Evolutionary conservation across 257 asterid species (phyloP), one percentile per base, ranked within the genome.

Genomic region (Nemophila menziesii): DNA sequence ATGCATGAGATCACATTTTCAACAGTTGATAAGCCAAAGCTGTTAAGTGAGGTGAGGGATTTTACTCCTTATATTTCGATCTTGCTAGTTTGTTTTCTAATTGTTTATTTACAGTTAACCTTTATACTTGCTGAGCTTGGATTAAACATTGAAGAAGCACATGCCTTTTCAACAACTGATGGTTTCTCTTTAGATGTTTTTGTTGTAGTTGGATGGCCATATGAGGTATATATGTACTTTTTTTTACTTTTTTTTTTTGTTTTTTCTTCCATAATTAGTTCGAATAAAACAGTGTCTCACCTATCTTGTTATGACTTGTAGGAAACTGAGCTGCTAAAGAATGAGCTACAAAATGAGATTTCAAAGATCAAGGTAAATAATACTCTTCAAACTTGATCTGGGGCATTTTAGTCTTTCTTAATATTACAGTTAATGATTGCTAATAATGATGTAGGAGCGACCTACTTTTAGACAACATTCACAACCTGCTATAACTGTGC

Each of bases 101-200:
- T 36, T 55, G 38, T 27, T 36, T 9, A 14, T 59, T 16, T 57
- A 44, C 63, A 72, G 79, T 57, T 72, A 65, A 72, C 79, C 44
- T 51, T 60, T 33, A 45, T 72, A 48, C 68, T 72, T 23, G 63
- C 75, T 38, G 79, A 72, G 60, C 56, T 72, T 58, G 79, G 75
- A 16, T 56, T 72, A 51, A 67, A 72, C 69, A 72, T 72, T 64
- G 75, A 67, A 61, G 79, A 72, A 44, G 79, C 79, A 20, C 72
- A 72, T 72, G 75, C 70, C 34, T 72, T 72, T 56, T 72, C 79
- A 16, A 72, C 79, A 54, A 50, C 56, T 18, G 79, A 72, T 44
- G 79, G 79, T 45, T 72, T 72, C 70, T 72, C 79, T 9, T 54
- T 72, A 56, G 79, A 72, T 23, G 75, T 64, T 60, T 72, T 72